A percentile compares a stretch with the other conserved stretches of the same genome.
Conservation (phyloP, 306 rosid genomes). For the Lablab purpureus region DNA sequence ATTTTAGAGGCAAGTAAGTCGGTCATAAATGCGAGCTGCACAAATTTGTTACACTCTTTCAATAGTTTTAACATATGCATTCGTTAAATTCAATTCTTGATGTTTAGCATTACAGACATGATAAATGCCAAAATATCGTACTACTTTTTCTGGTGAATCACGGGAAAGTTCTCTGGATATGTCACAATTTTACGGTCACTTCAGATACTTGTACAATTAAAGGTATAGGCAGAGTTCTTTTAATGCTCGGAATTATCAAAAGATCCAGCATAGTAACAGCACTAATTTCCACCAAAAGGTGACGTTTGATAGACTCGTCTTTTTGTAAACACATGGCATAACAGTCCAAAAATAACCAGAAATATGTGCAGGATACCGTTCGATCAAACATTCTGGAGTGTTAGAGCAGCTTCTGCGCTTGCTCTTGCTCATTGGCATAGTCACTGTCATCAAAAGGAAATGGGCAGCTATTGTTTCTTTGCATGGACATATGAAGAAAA, state of each 20-base stretch:
- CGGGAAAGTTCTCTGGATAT: constrained; percentile 27
- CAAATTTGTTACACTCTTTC: not conserved
- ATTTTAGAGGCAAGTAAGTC: constrained; percentile 1
- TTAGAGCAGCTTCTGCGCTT: constrained; percentile 39
- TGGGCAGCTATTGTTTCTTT: constrained; percentile 48
- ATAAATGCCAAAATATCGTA: constrained; percentile 1
- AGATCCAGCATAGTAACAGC: constrained; percentile 5
- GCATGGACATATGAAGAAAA: constrained; percentile 47
- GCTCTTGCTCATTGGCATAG: constrained; percentile 39
- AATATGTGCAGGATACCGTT: constrained; percentile 11
- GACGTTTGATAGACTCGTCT: not conserved
- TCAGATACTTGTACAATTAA: constrained; percentile 17
- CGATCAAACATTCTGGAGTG: constrained; percentile 32
- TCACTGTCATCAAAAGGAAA: constrained; percentile 48
- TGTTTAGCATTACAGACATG: not conserved
- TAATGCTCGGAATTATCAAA: constrained; percentile 22
- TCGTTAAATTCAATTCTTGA: not conserved
- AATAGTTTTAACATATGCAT: not conserved
- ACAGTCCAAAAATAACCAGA: constrained; percentile 34
- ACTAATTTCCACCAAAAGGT: constrained; percentile 35
- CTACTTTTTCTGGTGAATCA: constrained; percentile 24
- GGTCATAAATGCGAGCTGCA: not conserved
- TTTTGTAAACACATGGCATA: not conserved
- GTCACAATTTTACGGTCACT: constrained; percentile 21
- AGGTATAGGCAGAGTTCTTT: constrained; percentile 1